These are phyloP conservation scores for Mycocentrospora acerina DNA, from an alignment of 2,329 filamentous ascomycete genomes.

Conservation along the genomic window DNA sequence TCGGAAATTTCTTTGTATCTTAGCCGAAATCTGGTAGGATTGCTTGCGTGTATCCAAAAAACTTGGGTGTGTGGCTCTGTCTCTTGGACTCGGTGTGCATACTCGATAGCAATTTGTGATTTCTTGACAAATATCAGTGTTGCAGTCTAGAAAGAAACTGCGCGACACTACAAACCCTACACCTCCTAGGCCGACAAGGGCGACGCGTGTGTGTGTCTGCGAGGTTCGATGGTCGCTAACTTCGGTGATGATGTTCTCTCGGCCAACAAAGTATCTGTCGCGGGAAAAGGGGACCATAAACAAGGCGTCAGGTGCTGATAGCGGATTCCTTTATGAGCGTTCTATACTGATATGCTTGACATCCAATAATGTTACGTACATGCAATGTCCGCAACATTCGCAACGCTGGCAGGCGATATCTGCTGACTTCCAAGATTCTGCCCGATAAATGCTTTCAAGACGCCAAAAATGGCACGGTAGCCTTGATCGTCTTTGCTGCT, in stretches of 20 bases:
- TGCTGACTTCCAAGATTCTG: too few species aligned
- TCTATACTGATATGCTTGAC: too few species aligned
- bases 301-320: too few species aligned
- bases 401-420: too few species aligned
- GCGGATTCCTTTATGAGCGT: too few species aligned
- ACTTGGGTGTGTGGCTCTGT: conserved; percentile 12
- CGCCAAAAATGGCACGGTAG: conserved; percentile 33
- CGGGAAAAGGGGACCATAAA: conserved; percentile 10
- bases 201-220: conserved; percentile 6
- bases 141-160: background rate
- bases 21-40: conserved; percentile 8
- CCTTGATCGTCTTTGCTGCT: conserved; percentile 26
- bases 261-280: conserved; percentile 25
- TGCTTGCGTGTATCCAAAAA: conserved; percentile 18
- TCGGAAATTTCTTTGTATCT: conserved; percentile 16
- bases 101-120: conserved; percentile 21
- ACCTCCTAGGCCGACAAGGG: conserved; percentile 20
- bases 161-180: conserved; percentile 16
- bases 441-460: conserved; percentile 27
- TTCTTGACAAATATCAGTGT: conserved; percentile 10
- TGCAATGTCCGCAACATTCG: too few species aligned
- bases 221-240: conserved; percentile 2
- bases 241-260: conserved; percentile 6
- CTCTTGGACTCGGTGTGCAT: conserved; percentile 8
- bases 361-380: too few species aligned